These are phyloP conservation scores for Nepenthes alata DNA, from an alignment of 179 eudicot species.

Conservation along the genomic window DNA sequence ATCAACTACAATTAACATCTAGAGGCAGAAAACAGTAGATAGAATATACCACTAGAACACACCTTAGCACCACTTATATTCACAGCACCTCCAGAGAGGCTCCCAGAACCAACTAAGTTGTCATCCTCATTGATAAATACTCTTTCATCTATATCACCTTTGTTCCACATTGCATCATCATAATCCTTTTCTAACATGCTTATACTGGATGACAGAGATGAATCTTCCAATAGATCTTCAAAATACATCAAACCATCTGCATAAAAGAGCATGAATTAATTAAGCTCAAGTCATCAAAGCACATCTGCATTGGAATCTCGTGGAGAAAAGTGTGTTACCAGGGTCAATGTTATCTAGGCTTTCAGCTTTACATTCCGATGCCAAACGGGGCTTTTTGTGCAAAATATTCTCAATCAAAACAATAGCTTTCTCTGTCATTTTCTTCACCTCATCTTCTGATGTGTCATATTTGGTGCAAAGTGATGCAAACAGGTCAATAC, in stretches of 20 bases:
- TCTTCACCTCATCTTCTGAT: slow-evolving; percentile 76
- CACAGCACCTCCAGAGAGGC: slow-evolving; percentile 76
- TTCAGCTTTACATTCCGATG: slow-evolving; percentile 44
- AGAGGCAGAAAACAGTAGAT: not conserved
- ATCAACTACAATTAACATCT: not conserved
- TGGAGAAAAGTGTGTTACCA: slow-evolving; percentile 25
- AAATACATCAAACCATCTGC: slow-evolving; percentile 74
- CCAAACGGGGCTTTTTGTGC: slow-evolving; percentile 46
- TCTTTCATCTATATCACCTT: slow-evolving; percentile 83
- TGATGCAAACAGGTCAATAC: slow-evolving; percentile 64
- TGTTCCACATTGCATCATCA: slow-evolving; percentile 47
- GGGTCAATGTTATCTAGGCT: slow-evolving; percentile 47
- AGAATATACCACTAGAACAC: slow-evolving; percentile 2
- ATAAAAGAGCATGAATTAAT: slow-evolving; percentile 1
- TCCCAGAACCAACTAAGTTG: slow-evolving; percentile 75
- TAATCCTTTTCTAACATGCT: slow-evolving; percentile 61
- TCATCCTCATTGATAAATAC: slow-evolving; percentile 70
- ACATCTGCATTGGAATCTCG: not conserved
- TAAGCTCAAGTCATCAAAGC: not conserved
- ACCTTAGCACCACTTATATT: slow-evolving; percentile 65
- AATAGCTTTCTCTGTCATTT: slow-evolving; percentile 60
- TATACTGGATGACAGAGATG: slow-evolving; percentile 46
- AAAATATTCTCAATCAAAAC: slow-evolving; percentile 45
- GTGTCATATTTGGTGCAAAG: slow-evolving; percentile 72
- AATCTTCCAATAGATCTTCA: slow-evolving; percentile 52